Evolutionary conservation across 495 filamentous ascomycete genomes (phyloP).

Genomic region (Acidomyces sp.): DNA sequence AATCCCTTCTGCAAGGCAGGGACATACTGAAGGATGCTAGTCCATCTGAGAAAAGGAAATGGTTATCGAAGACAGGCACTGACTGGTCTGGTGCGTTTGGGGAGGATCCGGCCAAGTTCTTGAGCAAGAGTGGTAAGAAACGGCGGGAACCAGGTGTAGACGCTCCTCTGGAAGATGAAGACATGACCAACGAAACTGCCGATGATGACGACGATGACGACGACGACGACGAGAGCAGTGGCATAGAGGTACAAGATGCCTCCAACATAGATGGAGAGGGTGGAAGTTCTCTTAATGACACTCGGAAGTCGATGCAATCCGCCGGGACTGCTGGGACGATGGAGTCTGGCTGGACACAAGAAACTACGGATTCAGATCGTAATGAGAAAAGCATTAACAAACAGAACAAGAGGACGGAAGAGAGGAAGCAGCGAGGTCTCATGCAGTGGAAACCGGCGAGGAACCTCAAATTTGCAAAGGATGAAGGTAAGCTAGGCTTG

Average conservation of each 20-base stretch:
- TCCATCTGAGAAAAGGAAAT: constrained; percentile 57
- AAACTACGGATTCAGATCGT: background rate
- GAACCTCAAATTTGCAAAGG: constrained; percentile 56
- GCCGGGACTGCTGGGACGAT: constrained; percentile 1
- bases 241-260: constrained; percentile 37
- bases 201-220: constrained; percentile 31
- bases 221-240: constrained; percentile 25
- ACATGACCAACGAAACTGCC: constrained; percentile 24
- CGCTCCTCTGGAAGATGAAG: constrained; percentile 42
- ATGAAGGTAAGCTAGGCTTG: constrained; percentile 51
- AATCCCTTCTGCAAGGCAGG: constrained; percentile 60
- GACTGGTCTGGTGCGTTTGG: constrained; percentile 88
- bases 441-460: constrained; percentile 70
- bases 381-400: constrained; percentile 30
- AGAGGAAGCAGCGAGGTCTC: constrained; percentile 55
- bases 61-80: constrained; percentile 65
- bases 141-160: constrained; percentile 42
- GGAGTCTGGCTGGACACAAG: background rate
- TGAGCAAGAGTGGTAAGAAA: constrained; percentile 39
- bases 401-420: constrained; percentile 46
- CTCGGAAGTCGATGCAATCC: constrained; percentile 13
- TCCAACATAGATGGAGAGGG: constrained; percentile 22
- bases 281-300: background rate
- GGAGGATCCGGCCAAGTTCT: constrained; percentile 44
- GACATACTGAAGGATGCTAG: constrained; percentile 62